Base-by-base conservation (phyloP, 2,329 filamentous ascomycete species). In the Epichloe scottii region DNA sequence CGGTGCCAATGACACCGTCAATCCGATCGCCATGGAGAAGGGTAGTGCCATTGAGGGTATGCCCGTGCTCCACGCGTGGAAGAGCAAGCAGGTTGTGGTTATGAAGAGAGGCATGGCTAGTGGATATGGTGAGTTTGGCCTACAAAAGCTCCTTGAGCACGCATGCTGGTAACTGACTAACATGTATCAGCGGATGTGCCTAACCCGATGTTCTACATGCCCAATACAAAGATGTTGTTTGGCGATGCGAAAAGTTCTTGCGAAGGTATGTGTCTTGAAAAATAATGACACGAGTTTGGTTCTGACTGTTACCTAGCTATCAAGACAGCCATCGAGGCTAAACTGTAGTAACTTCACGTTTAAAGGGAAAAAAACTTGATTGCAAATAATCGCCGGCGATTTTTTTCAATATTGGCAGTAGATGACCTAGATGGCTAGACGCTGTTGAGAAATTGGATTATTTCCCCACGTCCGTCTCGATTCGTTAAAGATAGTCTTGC, bases 171-270 rank as follows among this genome's bases (percentile, higher is more conserved):
- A 2, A 46, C 3, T 10, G 34, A 48, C 61, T 62, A 55, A 62
- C 53, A 17, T 14, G 2, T 23, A 33, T 38, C 58, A 86, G 85
- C 89, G 19, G 89, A 95, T 68, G 87, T 95, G 10, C 86, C 85
- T 11, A 95, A 95, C 63, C 89, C 89, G 1, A 90, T 95, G 87
- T 93, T 94, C 68, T 93, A 84, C 68, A 91, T 90, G 85, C 84
- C 86, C 3, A 85, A 85, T 48, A 89, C 89, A 2, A 87, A 85
- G 70, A 95, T 95, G 89, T 66, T 95, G 53, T 95, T 95, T 68
- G 89, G 89, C 26, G 89, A 95, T 70, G 89, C 89, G 19, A 91
- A 88, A 71, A 77, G 80, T 53, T 86, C 84, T 53, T 91, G 87
- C 62, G 87, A 93, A 71, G 86, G 82, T 85, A 61, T 65, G 79